Evolutionary conservation across 2,329 filamentous ascomycete species (phyloP).

Genomic region (Xylariaceae sp.): DNA sequence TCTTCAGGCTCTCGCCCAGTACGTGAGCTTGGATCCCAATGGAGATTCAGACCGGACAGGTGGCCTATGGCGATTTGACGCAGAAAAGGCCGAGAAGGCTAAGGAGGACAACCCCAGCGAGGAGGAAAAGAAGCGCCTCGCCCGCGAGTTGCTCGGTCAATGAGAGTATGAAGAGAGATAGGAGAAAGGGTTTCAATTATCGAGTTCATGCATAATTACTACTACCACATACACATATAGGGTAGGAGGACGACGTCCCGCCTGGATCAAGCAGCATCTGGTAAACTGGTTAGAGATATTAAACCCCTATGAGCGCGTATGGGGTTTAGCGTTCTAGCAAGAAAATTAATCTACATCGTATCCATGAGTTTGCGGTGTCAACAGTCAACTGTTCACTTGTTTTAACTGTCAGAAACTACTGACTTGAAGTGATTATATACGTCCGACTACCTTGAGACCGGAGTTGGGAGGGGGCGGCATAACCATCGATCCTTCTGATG

Average conservation of each 20-base stretch:
- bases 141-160: slow-evolving; percentile 33
- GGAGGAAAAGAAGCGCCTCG: slow-evolving; percentile 37
- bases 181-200: not conserved
- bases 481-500: too few relatives aligned
- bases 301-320: not conserved
- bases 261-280: not conserved
- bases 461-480: too few relatives aligned
- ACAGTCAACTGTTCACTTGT: not conserved
- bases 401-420: too few relatives aligned
- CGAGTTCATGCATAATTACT: not conserved
- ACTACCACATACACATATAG: not conserved
- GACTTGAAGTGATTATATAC: too few relatives aligned
- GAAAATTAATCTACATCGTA: not conserved
- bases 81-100: slow-evolving; percentile 40
- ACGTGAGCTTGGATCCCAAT: slow-evolving; percentile 43
- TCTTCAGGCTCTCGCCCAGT: slow-evolving; percentile 41
- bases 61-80: slow-evolving; percentile 55
- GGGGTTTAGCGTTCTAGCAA: not conserved
- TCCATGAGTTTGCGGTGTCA: not conserved
- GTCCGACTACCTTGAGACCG: too few relatives aligned
- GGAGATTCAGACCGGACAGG: slow-evolving; percentile 58
- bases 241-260: not conserved
- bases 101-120: slow-evolving; percentile 31
- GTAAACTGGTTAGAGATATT: not conserved
- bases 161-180: slow-evolving; percentile 4